Conservation (phyloP, 768 basidiomycete genomes). For the Leccinellum rugosiceps region DNA sequence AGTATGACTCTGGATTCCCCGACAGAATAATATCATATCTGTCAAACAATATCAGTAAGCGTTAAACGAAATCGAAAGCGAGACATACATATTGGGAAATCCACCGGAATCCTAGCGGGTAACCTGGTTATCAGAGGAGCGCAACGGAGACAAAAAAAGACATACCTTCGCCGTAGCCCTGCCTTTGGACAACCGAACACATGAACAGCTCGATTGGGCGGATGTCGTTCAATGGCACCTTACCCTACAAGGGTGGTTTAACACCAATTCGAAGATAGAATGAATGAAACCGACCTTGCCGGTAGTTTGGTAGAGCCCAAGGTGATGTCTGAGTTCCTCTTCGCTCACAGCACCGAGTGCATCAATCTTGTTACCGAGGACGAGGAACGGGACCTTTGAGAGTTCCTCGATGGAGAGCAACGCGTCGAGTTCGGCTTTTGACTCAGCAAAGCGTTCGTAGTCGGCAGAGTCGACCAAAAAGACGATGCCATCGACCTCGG, state of each 20-base stretch:
- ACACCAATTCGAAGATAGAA: not conserved
- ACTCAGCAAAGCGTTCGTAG: constrained; percentile 93
- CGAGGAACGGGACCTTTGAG: constrained; percentile 93
- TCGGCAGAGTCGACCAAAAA: constrained; percentile 98
- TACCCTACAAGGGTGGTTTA: constrained; percentile 59
- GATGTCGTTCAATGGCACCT: constrained; percentile 94
- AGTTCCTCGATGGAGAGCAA: constrained; percentile 95
- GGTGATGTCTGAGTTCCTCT: constrained; percentile 92
- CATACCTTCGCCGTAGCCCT: constrained; percentile 95
- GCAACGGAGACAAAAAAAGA: not conserved
- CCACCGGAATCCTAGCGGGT: constrained; percentile 80
- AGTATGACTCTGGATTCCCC: constrained; percentile 2
- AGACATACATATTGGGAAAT: constrained; percentile 88
- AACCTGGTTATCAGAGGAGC: constrained; percentile 4
- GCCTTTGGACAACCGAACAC: constrained; percentile 99
- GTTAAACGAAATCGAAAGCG: not conserved
- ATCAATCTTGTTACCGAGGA: constrained; percentile 99
- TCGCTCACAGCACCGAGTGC: constrained; percentile 97
- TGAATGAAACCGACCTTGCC: constrained; percentile 69
- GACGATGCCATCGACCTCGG: constrained; percentile 97
- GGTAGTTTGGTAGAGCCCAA: constrained; percentile 98
- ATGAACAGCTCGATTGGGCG: constrained; percentile 99
- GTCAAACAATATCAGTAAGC: constrained; percentile 6
- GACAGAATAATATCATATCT: constrained; percentile 24
- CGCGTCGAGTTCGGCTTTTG: constrained; percentile 95